Evolutionary conservation across 1,139 yeast genomes (phyloP), one percentile per base, ranked within the genome.

Genomic region (Oligophagozyma castellii): DNA sequence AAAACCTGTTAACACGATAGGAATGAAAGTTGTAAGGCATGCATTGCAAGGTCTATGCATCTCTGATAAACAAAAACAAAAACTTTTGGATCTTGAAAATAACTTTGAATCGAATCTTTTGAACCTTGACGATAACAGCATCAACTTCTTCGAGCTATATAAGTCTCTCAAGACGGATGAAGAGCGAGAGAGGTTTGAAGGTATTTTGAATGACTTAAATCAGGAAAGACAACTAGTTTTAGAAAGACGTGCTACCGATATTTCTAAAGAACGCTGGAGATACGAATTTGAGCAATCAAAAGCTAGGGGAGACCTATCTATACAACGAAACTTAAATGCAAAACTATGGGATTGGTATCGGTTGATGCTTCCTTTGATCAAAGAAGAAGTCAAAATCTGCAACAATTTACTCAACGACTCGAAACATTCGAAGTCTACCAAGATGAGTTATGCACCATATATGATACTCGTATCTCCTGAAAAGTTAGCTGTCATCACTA

Each of bases 261-360:
- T 89, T 3, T 94, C 96, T 0, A 72, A 68, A 38, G 81, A 75
- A 46, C 77, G 79, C 51, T 89, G 96, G 96, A 75, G 71, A 46
- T 76, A 74, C 43, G 89, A 77, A 40, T 77, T 70, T 44, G 92
- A 81, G 43, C 75, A 70, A 34, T 63, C 76, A 51, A 69, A 68
- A 36, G 68, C 65, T 28, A 62, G 76, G 42, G 84, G 86, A n/a
- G 69, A 63, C 5, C 39, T 72, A 24, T 55, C 71, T 15, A 56
- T 74, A 27, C 65, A 70, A 31, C 68, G 70, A 35, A 66, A 71
- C 4, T 58, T 86, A 29, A 84, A 81, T 37, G 76, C 73, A 2
- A 71, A 74, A 40, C 58, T 89, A 23, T 89, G 83, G 68, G 71
- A 70, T 37, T 89, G 96, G 81, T 59, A 55, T 19, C 64, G 67